These are phyloP conservation scores for Globisporangium middletonii DNA, from an alignment of 352 stramenopile species.

Conservation along the genomic window DNA sequence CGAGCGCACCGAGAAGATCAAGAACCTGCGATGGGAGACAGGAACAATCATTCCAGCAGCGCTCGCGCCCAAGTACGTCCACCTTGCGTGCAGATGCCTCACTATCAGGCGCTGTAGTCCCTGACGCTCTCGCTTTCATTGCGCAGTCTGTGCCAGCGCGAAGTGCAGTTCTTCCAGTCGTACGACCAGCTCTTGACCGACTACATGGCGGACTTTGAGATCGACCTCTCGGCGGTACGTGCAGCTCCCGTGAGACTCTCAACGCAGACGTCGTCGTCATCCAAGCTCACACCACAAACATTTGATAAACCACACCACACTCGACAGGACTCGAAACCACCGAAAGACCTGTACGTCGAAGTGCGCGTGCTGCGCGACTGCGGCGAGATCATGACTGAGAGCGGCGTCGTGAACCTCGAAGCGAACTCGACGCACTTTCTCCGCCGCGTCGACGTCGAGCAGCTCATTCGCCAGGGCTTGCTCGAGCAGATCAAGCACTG, in stretches of 20 bases:
- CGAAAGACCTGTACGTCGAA: constrained; percentile 89
- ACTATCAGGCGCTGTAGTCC: not conserved
- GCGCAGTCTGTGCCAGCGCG: constrained; percentile 66
- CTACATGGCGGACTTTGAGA: constrained; percentile 87
- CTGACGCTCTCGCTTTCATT: not conserved
- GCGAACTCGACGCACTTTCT: constrained; percentile 87
- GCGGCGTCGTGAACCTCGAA: constrained; percentile 80
- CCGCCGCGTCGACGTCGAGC: constrained; percentile 80
- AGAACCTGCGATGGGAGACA: constrained; percentile 87
- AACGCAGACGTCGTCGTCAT: not conserved
- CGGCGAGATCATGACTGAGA: constrained; percentile 90
- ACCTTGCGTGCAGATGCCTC: not conserved
- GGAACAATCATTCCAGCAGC: constrained; percentile 79
- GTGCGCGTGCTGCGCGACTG: constrained; percentile 86
- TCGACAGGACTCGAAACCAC: constrained; percentile 71
- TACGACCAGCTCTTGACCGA: constrained; percentile 90
- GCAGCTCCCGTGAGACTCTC: not conserved
- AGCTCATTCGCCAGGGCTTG: constrained; percentile 76
- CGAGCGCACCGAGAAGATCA: constrained; percentile 82
- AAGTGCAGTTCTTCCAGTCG: constrained; percentile 88
- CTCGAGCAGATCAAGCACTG: constrained; percentile 81
- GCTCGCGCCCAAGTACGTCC: constrained; percentile 57
- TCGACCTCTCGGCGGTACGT: constrained; percentile 77
- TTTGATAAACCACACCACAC: too few species aligned
- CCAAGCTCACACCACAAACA: not conserved